These are phyloP conservation scores for Drechmeria coniospora DNA, from an alignment of 2,329 filamentous ascomycete species.

Conservation along the genomic window DNA sequence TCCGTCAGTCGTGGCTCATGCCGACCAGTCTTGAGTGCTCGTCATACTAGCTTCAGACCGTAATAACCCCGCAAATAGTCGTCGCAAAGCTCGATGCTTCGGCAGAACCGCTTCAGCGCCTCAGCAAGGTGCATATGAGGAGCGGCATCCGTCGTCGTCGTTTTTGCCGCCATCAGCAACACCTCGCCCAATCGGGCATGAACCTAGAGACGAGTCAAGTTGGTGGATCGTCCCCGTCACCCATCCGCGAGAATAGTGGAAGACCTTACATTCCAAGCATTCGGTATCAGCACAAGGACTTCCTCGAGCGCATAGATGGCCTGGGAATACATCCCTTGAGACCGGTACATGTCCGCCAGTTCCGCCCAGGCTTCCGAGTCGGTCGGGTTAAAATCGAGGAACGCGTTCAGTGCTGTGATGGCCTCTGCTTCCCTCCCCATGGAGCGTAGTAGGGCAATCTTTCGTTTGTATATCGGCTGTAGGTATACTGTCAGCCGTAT, in stretches of 20 bases:
- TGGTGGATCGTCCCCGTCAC: background rate
- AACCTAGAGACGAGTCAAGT: constrained; percentile 39
- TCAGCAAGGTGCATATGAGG: constrained; percentile 46
- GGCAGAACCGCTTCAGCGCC: constrained; percentile 70
- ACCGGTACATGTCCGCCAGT: constrained; percentile 71
- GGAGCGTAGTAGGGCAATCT: constrained; percentile 63
- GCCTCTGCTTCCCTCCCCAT: constrained; percentile 58
- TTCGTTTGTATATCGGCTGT: constrained; percentile 75
- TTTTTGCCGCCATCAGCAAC: constrained; percentile 51
- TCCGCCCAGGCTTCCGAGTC: constrained; percentile 92
- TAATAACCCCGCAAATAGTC: constrained; percentile 87
- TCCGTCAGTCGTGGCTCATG: constrained; percentile 1
- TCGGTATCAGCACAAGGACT: constrained; percentile 70
- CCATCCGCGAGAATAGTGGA: constrained; percentile 1
- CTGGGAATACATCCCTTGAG: constrained; percentile 64
- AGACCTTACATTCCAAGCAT: constrained; percentile 78
- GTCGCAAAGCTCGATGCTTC: constrained; percentile 87
- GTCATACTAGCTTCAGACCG: constrained; percentile 62
- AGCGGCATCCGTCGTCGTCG: constrained; percentile 21
- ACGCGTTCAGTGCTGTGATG: constrained; percentile 53
- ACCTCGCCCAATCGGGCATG: constrained; percentile 80
- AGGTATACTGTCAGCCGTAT: constrained; percentile 9
- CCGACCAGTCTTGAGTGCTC: background rate
- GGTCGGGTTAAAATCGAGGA: constrained; percentile 73
- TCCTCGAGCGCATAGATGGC: constrained; percentile 84